phyloP scores from a whole-genome alignment of 2,329 filamentous ascomycete species.

The Verticillium tricorpus region DNA sequence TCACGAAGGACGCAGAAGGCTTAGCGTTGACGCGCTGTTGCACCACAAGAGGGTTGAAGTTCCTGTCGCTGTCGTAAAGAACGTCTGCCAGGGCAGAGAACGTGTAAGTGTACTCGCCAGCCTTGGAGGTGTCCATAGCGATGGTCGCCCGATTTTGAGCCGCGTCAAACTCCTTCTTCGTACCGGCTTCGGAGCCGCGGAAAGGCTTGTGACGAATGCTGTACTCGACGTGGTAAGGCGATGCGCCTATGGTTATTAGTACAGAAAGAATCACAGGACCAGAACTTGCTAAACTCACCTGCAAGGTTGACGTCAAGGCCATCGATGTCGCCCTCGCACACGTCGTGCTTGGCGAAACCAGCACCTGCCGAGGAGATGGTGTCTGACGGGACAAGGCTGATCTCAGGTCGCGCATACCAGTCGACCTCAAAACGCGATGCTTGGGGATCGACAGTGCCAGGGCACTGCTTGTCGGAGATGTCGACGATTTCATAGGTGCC shows the following conservation, averaged over 20 bases:
- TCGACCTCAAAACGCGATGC: conserved; percentile 74
- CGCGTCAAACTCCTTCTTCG: conserved; percentile 69
- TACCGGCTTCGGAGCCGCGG: conserved; percentile 60
- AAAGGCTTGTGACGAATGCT: conserved; percentile 69
- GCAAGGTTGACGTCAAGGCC: conserved; percentile 75
- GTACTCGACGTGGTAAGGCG: conserved; percentile 82
- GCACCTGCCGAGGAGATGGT: conserved; percentile 48
- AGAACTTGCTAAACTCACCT: conserved; percentile 45
- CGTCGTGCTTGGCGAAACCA: conserved; percentile 67
- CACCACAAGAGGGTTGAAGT: conserved; percentile 63
- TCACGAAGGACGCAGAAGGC: conserved; percentile 75
- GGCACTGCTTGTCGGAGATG: conserved; percentile 75
- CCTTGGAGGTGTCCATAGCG: conserved; percentile 77
- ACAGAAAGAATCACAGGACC: background rate
- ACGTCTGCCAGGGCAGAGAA: conserved; percentile 80
- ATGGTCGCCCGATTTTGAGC: conserved; percentile 73
- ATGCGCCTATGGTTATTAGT: conserved; percentile 51
- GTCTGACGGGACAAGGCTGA: conserved; percentile 62
- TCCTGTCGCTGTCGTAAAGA: conserved; percentile 73
- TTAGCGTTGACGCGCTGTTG: conserved; percentile 81
- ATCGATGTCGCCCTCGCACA: conserved; percentile 94
- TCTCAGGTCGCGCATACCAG: conserved; percentile 78
- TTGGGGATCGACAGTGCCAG: conserved; percentile 70
- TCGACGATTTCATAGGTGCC: conserved; percentile 78
- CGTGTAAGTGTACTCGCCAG: conserved; percentile 81